Evolutionary conservation across 1,139 yeast species (phyloP), one percentile per base, ranked within the genome.

Genomic region (Hyphopichia pseudoburtonii): DNA sequence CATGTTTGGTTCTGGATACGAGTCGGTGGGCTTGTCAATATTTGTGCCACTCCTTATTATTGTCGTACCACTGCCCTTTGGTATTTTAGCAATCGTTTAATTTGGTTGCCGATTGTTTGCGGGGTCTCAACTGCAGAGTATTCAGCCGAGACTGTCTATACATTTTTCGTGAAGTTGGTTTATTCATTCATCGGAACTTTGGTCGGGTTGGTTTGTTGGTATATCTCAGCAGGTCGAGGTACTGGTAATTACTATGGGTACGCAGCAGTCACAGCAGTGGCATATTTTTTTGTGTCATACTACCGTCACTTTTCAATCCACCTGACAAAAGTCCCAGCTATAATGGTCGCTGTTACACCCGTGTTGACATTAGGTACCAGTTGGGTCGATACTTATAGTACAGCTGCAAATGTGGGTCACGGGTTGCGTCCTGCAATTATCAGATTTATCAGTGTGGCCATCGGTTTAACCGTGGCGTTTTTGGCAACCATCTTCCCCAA

Each of bases 71-170:
- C 70, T 2, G 67, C 68, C 1, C 23, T 33, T 4, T 66, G 67
- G 64, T 64, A 60, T 37, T 62, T 56, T 39, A 36, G 41, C 9
- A 51, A 55, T 32, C 50, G 66, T 33, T 42, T 60, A 35, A 47
- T 64, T 6, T 66, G 72, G 72, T 38, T 65, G 9, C 69, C 63
- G 2, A 52, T 66, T 34, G 60, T 65, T 64, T 54, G 62, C 39
- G 63, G 57, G 3, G 52, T 66, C 15, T 59, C 66, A 3, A 60
- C 64, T 5, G 42, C 63, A 7, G 66, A 64, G 32, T 57, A 57
- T 25, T 55, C 69, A 4, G 71, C 69, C 1, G 62, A 62, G 40
- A 60, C 69, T 10, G 51, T 62, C 7, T 66, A 64, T 41, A 51
- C 52, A 10, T 57, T 56, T 35, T 32, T 51, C 7, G 51, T 58